These are phyloP conservation scores for Boletellus ananas DNA, from an alignment of 768 basidiomycete genomes.

Conservation along the genomic window DNA sequence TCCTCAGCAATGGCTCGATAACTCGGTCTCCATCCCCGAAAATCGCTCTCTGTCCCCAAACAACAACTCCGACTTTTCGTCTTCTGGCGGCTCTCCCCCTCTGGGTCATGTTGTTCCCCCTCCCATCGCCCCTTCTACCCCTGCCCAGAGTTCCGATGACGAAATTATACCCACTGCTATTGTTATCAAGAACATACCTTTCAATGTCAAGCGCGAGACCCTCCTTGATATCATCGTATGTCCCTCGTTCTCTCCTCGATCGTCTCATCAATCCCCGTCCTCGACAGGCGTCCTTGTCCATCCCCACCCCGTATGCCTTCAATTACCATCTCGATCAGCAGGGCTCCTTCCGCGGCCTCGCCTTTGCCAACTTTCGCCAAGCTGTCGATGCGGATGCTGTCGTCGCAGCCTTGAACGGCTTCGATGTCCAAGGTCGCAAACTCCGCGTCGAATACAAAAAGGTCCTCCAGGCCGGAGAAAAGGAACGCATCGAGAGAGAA, in stretches of 20 bases:
- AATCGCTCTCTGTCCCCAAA: slow-evolving; percentile 79
- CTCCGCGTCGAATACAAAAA: slow-evolving; percentile 99
- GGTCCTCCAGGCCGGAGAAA: slow-evolving; percentile 97
- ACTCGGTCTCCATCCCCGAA: slow-evolving; percentile 47
- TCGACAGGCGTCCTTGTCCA: slow-evolving; percentile 76
- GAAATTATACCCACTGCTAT: slow-evolving; percentile 98
- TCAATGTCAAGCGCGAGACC: slow-evolving; percentile 95
- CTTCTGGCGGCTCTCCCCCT: slow-evolving; percentile 80
- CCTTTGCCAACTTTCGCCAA: slow-evolving; percentile 97
- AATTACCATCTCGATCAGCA: slow-evolving; percentile 98
- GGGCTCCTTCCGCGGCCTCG: slow-evolving; percentile 94
- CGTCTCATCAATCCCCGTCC: slow-evolving; percentile 10
- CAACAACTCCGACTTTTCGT: slow-evolving; percentile 87
- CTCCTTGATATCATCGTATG: slow-evolving; percentile 94
- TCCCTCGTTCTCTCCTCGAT: slow-evolving; percentile 18
- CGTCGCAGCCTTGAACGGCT: slow-evolving; percentile 93
- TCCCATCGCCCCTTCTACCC: slow-evolving; percentile 46
- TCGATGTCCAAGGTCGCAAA: slow-evolving; percentile 94
- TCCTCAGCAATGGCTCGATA: slow-evolving; percentile 83
- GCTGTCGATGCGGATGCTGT: slow-evolving; percentile 90
- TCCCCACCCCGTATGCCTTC: slow-evolving; percentile 98
- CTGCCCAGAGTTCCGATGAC: slow-evolving; percentile 61
- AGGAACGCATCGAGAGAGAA: slow-evolving; percentile 97
- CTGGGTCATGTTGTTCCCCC: slow-evolving; percentile 40
- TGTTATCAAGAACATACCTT: slow-evolving; percentile 99